Base-by-base conservation (phyloP, 768 basidiomycete genomes). In the Suillus paluster region DNA sequence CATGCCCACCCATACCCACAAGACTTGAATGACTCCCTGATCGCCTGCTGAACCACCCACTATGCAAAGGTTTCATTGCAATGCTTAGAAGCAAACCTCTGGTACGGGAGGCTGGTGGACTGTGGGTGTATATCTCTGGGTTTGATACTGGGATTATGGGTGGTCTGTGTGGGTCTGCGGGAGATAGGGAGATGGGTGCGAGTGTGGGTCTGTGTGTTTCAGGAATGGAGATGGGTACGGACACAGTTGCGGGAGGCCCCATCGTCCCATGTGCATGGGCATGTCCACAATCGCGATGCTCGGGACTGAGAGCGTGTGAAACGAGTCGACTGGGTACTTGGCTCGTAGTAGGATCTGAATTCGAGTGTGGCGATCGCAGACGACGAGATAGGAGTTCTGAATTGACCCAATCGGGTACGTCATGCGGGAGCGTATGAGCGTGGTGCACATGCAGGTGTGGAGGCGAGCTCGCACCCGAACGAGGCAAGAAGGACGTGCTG, bases 321-420 rank as follows among this genome's bases (percentile, higher is more conserved):
- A 67, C 68, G 23, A 70, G 71, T 19, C 58, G 54, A 57, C 75
- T 77, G 8, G 30, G 45, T 11, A 62, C 57, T 46, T 66, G 71
- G 64, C 75, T 80, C 36, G 58, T 55, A n/a, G n/a, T n/a, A 45
- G 65, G 70, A 48, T 70, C 72, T 41, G 73, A 71, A 55, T 53
- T 63, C 45, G 76, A 68, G 3, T 75, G 75, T 1, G 71, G 70
- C 17, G 77, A 68, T 25, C 74, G 73, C 2, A 85, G 81, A 33
- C 91, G 78, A 2, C 88, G 89, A 17, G 89, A 78, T 55, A 95
- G 78, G 4, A 97, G 82, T 75, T 95, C 95, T 6, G 91, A 91
- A 73, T 95, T 93, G 60, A 94, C 85, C 87, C 90, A 93, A 57
- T 92, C 88, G 57, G 92, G 79, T 17, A 39, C 9, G 23, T 11